These are phyloP conservation scores for Dovyalis caffra DNA, from an alignment of 345 rosid genomes.

Conservation along the genomic window DNA sequence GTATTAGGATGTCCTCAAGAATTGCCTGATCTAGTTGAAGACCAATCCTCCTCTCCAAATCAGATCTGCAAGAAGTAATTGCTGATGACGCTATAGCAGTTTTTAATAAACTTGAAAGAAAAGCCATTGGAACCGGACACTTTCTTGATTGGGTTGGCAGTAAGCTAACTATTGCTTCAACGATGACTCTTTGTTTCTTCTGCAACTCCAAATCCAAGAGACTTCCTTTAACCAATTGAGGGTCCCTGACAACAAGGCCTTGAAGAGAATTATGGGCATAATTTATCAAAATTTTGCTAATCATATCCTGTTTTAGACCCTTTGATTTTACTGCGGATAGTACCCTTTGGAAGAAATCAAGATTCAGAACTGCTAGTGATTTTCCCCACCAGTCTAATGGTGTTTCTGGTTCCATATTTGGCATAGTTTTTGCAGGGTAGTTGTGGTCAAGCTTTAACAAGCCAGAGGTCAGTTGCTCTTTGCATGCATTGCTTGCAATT, in stretches of 20 bases:
- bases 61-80: conserved; percentile 67
- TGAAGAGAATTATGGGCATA: conserved; percentile 81
- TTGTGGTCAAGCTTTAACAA: conserved; percentile 78
- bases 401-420: conserved; percentile 62
- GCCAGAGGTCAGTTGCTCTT: conserved; percentile 96
- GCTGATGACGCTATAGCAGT: conserved; percentile 68
- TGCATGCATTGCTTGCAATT: conserved; percentile 84
- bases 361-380: conserved; percentile 62
- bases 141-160: conserved; percentile 89
- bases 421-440: conserved; percentile 42
- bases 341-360: conserved; percentile 83
- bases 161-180: conserved; percentile 72
- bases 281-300: conserved; percentile 83
- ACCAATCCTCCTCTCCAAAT: conserved; percentile 85
- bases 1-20: conserved; percentile 92
- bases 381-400: conserved; percentile 96
- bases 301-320: conserved; percentile 91
- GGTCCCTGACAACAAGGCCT: conserved; percentile 59
- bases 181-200: conserved; percentile 71
- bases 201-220: conserved; percentile 58
- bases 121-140: conserved; percentile 86
- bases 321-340: conserved; percentile 76
- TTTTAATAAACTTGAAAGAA: conserved; percentile 85
- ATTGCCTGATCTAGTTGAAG: conserved; percentile 96
- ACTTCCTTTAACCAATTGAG: conserved; percentile 57